phyloP scores from a whole-genome alignment of 2,329 filamentous ascomycete genomes.

The Daldinia eschscholtzii region DNA sequence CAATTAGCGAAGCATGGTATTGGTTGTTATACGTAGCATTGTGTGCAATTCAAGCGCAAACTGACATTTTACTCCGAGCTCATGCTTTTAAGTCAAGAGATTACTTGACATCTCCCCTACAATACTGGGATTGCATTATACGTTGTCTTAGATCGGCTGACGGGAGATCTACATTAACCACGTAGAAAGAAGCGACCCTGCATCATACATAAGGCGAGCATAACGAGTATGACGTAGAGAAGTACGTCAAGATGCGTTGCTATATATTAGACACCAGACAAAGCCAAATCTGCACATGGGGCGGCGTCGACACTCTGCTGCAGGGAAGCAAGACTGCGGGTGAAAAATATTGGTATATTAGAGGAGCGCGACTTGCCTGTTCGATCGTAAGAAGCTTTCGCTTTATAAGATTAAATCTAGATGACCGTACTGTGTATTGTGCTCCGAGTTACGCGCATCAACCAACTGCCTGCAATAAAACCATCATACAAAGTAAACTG shows the following conservation, averaged over 20 bases:
- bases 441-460: slow-evolving; percentile 37
- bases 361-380: slow-evolving; percentile 44
- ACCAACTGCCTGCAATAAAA: slow-evolving; percentile 39
- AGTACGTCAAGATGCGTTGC: slow-evolving; percentile 40
- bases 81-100: slow-evolving; percentile 7
- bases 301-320: slow-evolving; percentile 15
- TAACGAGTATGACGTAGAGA: slow-evolving; percentile 41
- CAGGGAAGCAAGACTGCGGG: slow-evolving; percentile 21
- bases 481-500: slow-evolving; percentile 44
- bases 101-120: slow-evolving; percentile 19
- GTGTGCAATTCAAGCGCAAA: slow-evolving; percentile 18
- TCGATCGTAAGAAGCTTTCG: slow-evolving; percentile 39
- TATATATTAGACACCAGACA: slow-evolving; percentile 13
- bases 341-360: slow-evolving; percentile 42
- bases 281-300: slow-evolving; percentile 17
- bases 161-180: slow-evolving; percentile 37
- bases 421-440: slow-evolving; percentile 37
- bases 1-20: slow-evolving; percentile 11
- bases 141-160: slow-evolving; percentile 27
- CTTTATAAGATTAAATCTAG: slow-evolving; percentile 36
- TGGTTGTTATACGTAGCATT: slow-evolving; percentile 24
- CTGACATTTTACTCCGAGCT: slow-evolving; percentile 12
- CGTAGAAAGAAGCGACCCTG: slow-evolving; percentile 28
- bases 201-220: slow-evolving; percentile 30
- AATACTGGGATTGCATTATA: slow-evolving; percentile 20